Base-by-base conservation (phyloP, 2,329 filamentous ascomycete genomes). In the Aspergillus quadrilineatus region DNA sequence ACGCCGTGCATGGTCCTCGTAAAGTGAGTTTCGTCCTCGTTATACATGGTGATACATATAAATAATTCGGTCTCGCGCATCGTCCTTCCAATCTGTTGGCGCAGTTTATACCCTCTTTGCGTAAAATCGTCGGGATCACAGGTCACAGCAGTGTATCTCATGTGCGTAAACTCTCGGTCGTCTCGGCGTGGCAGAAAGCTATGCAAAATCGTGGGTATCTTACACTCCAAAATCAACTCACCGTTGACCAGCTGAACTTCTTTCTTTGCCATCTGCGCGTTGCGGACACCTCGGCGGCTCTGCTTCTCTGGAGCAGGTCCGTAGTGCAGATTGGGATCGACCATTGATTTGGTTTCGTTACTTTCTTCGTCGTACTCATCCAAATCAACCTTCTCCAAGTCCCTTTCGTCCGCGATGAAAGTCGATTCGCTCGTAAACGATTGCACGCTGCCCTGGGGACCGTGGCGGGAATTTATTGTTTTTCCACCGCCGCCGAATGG, bases 11-110 rank as follows among this genome's bases (percentile, higher is more conserved):
- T 97, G 0, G 94, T 99, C 46, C 94, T 86, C 6, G 94, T 97
- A 67, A 99, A 99, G 69, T 92, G 86, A 66, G 96, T 90, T 71
- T 97, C 94, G 75, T 97, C 90, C 76, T 99, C 94, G 75, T 99
- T 99, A 79, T 97, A 97, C 94, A 97, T 97, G 66, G 94, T 99
- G 60, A 99, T 81, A 71, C 92, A 96, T 67, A 99, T 96, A 72
- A 97, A 94, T 6, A 99, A 79, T 75, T 99, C 94, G 0, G 93
- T 97, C 74, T 97, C 92, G 60, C 94, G 86, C 29, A 87, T 80
- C 0, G 90, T 96, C 56, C 80, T 83, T 45, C 92, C 92, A 59
- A 97, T 91, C 69, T 90, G 90, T 74, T 97, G 94, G 53, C 94
- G 89, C 67, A 99, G 78, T 70, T 95, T 94, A 79, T 97, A 99